Evolutionary conservation across 106 monocot species (phyloP), one percentile per base, ranked within the genome.

Genomic region (Narthecium ossifragum): DNA sequence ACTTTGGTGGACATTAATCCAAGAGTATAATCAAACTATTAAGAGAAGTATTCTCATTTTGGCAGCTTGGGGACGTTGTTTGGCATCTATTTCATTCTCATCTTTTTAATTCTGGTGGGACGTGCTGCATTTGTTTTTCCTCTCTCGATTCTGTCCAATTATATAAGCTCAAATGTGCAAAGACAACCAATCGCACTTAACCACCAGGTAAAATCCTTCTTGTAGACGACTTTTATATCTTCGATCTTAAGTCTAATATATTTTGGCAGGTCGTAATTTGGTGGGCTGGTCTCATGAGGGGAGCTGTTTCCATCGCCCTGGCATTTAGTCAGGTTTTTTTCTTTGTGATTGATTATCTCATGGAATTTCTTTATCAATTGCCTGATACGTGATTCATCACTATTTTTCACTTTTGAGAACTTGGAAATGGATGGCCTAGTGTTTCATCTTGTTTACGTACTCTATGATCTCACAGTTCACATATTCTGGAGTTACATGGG

Each of bases 251-350:
- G 9, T 36, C 14, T 60, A 27, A 2, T 26, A 40, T 29, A 52
- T 34, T 9, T 59, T 66, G 29, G 25, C 71, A 92, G 92, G 64
- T 83, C 6, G 60, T 92, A 53, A 92, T 92, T 63, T 92, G 92
- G 92, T 92, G 92, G 92, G 86, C 92, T 53, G 92, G 92, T 52
- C 83, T 92, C 41, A 92, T 80, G 92, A 83, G 92, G 46, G 92
- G 92, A 41, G 92, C 92, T 47, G 83, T 92, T 60, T 92, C 92
- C 26, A 76, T 92, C 46, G 92, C 92, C 23, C 56, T 92, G 45
- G 92, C 83, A 65, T 92, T 76, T 57, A 86, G 69, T 65, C 86
- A 83, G 86, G 92, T 92, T 20, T 3, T 22, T n/a, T 1, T 43
- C 29, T 7, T n/a, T 17, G 11, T 12, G n/a, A 12, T 57, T 15